Evolutionary conservation across 2,329 filamentous ascomycete species (phyloP).

Genomic region (Aspergillus latus): DNA sequence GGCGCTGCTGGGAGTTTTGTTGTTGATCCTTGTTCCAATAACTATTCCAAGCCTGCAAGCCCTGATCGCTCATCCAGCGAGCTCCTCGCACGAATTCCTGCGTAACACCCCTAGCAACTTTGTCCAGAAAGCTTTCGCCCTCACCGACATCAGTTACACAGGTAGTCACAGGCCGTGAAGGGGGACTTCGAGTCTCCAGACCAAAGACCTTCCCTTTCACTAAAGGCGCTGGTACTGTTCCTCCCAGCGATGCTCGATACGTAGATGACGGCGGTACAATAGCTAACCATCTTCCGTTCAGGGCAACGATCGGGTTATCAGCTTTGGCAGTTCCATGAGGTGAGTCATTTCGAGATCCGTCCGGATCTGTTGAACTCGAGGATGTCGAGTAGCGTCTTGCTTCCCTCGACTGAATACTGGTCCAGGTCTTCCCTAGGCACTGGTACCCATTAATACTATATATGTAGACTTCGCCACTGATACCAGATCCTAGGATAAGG

Average conservation of each 20-base stretch:
- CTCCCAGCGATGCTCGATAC: constrained; percentile 41
- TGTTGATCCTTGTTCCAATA: constrained; percentile 50
- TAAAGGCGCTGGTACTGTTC: constrained; percentile 39
- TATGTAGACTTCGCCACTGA: constrained; percentile 84
- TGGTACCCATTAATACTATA: constrained; percentile 58
- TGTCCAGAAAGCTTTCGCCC: constrained; percentile 49
- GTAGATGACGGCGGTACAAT: constrained; percentile 44
- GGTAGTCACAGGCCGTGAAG: constrained; percentile 42
- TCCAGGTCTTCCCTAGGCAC: constrained; percentile 91
- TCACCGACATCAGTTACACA: constrained; percentile 50
- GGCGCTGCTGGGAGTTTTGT: constrained; percentile 29
- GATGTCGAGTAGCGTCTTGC: constrained; percentile 48
- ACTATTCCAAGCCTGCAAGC: constrained; percentile 51
- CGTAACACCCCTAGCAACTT: constrained; percentile 50
- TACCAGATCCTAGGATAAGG: constrained; percentile 73
- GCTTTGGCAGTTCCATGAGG: constrained; percentile 28
- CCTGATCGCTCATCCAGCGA: constrained; percentile 52
- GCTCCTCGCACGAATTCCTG: constrained; percentile 51
- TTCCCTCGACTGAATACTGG: constrained; percentile 65
- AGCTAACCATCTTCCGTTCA: constrained; percentile 50
- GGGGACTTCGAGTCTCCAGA: constrained; percentile 44
- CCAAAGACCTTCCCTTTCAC: constrained; percentile 40
- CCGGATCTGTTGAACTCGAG: constrained; percentile 46
- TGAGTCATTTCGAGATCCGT: constrained; percentile 43
- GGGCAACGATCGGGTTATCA: constrained; percentile 44